These are phyloP conservation scores for Pholiota molesta DNA, from an alignment of 768 basidiomycete genomes.

Conservation along the genomic window DNA sequence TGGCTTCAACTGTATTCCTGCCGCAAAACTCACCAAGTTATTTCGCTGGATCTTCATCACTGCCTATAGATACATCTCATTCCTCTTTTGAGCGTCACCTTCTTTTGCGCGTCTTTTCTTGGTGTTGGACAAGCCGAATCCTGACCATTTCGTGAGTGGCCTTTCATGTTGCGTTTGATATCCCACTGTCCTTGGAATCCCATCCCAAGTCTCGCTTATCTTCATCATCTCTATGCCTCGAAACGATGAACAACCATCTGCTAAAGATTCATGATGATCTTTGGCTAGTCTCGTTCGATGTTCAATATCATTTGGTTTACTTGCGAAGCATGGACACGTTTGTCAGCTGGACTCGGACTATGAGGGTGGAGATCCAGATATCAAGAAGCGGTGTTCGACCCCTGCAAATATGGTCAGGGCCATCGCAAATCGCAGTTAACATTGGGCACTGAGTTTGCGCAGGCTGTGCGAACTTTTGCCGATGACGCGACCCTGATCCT, in stretches of 20 bases:
- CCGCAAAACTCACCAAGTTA: neutral
- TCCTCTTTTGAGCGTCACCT: neutral
- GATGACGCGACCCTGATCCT: conserved; percentile 15
- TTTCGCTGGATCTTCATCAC: neutral
- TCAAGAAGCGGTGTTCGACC: neutral
- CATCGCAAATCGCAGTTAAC: neutral
- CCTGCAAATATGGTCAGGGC: conserved; percentile 1
- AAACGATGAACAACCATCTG: neutral
- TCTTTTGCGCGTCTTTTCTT: neutral
- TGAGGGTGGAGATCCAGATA: neutral
- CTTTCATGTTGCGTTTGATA: neutral
- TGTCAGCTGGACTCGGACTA: neutral
- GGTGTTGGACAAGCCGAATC: neutral
- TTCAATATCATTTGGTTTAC: neutral
- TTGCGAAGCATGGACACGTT: neutral
- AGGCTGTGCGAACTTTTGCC: conserved; percentile 16
- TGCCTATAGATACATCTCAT: neutral
- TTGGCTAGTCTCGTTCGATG: neutral
- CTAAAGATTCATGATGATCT: conserved; percentile 1
- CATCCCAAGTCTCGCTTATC: conserved; percentile 2
- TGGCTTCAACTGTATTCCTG: neutral
- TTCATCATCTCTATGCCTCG: conserved; percentile 1
- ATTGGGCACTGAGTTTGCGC: neutral
- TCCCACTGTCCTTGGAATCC: neutral
- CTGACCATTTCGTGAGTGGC: neutral